Evolutionary conservation across 2,329 filamentous ascomycete species (phyloP).

Genomic region (Samsoniella hepiali): DNA sequence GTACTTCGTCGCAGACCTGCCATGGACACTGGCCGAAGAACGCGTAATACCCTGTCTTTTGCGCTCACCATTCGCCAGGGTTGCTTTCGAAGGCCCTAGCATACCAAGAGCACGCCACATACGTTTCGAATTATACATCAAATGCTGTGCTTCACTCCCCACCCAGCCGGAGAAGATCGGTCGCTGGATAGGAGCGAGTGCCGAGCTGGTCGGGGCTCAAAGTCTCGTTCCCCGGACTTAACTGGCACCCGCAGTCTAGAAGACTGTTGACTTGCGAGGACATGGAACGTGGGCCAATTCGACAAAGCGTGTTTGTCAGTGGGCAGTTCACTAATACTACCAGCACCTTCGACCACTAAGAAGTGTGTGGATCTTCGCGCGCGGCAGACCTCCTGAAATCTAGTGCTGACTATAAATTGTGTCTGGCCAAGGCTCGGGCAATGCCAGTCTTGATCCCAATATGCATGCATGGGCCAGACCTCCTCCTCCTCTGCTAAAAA

Average conservation of each 20-base stretch:
- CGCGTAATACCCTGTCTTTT: too few species aligned
- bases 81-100: too few species aligned
- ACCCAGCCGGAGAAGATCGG: not conserved
- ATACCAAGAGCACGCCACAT: too few species aligned
- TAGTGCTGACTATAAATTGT: slow-evolving; percentile 1
- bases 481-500: not conserved
- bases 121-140: too few species aligned
- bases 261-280: not conserved
- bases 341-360: not conserved
- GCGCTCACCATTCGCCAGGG: too few species aligned
- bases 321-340: not conserved
- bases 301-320: not conserved
- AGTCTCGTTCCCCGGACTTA: not conserved
- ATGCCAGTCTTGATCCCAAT: not conserved
- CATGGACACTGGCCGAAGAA: too few species aligned
- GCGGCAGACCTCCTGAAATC: slow-evolving; percentile 6
- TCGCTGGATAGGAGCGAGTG: not conserved
- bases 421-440: not conserved
- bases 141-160: not conserved
- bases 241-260: not conserved
- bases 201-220: not conserved
- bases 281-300: not conserved
- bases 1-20: too few species aligned
- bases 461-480: not conserved
- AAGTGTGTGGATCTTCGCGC: slow-evolving; percentile 6